Conservation (phyloP, 352 stramenopile genomes). For the Phytophthora melonis region DNA sequence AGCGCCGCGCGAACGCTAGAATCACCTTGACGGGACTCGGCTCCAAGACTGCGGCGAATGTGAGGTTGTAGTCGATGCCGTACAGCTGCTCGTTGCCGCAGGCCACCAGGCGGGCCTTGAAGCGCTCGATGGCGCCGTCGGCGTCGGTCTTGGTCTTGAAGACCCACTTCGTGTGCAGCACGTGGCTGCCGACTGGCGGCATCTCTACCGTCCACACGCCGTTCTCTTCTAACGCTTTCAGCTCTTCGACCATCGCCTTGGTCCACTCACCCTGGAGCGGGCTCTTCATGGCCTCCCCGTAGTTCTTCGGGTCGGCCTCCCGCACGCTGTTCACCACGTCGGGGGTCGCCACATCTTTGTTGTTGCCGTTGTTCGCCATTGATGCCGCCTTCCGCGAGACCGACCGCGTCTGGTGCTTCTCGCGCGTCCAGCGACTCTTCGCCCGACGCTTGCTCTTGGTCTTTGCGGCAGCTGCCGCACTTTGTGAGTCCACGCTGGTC, state of each 20-base stretch:
- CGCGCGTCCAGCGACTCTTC: slow-evolving; percentile 24
- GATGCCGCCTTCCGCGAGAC: slow-evolving; percentile 31
- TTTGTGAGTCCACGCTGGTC: neutral
- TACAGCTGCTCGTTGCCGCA: slow-evolving; percentile 31
- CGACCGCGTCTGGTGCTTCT: slow-evolving; percentile 37
- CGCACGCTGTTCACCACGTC: slow-evolving; percentile 11
- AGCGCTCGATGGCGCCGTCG: slow-evolving; percentile 22
- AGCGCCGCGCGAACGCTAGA: slow-evolving; percentile 10
- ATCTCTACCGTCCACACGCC: slow-evolving; percentile 6
- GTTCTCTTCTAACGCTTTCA: slow-evolving; percentile 10
- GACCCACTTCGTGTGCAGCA: no score
- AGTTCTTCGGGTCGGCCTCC: slow-evolving; percentile 21
- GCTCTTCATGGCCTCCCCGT: slow-evolving; percentile 22
- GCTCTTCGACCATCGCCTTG: no score
- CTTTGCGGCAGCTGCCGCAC: neutral
- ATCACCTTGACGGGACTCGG: slow-evolving; percentile 19
- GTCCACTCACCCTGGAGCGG: slow-evolving; percentile 5
- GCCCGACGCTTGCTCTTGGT: neutral
- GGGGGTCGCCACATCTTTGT: neutral
- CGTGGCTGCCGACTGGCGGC: slow-evolving; percentile 7
- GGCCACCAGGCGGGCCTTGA: slow-evolving; percentile 34
- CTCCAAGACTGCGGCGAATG: slow-evolving; percentile 33
- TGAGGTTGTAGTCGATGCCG: slow-evolving; percentile 29
- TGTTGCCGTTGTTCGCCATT: neutral
- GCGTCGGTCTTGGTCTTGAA: slow-evolving; percentile 17